These are phyloP conservation scores for Erythrophleum ivorense DNA, from an alignment of 331 rosid genomes.

Conservation along the genomic window DNA sequence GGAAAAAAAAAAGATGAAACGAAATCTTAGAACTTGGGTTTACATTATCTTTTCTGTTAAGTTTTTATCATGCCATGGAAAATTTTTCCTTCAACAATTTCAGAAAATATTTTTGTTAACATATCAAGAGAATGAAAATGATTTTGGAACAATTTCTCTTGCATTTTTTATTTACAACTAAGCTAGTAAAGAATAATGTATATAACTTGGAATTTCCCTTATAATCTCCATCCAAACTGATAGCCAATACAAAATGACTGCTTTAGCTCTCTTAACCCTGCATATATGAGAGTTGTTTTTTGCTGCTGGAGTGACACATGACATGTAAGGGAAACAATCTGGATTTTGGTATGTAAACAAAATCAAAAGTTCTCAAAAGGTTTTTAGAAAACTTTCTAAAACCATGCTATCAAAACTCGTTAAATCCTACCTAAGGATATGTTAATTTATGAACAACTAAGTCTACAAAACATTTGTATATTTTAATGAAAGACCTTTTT, in stretches of 20 bases:
- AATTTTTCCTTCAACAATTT: conserved; percentile 6
- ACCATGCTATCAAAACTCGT: neutral
- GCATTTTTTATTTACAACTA: conserved; percentile 13
- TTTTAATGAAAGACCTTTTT: neutral
- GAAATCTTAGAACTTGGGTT: conserved; percentile 17
- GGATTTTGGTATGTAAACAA: neutral
- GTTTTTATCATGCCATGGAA: conserved; percentile 3
- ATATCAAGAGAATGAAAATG: conserved; percentile 22
- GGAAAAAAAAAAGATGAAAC: neutral
- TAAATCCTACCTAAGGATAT: neutral
- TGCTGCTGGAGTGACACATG: conserved; percentile 4
- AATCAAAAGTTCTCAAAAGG: neutral
- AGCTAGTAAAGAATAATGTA: neutral
- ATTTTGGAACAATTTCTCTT: neutral
- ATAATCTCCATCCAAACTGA: neutral
- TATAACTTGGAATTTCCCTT: neutral
- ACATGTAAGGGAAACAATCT: conserved; percentile 6
- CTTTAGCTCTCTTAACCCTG: conserved; percentile 9
- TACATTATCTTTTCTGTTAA: neutral
- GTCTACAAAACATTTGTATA: neutral
- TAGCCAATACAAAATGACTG: conserved; percentile 18
- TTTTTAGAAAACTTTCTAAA: neutral
- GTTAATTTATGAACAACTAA: neutral
- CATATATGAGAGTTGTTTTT: neutral
- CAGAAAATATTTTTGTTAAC: neutral